phyloP scores from a whole-genome alignment of 208 protist species.

The Leishmania gerbilli region DNA sequence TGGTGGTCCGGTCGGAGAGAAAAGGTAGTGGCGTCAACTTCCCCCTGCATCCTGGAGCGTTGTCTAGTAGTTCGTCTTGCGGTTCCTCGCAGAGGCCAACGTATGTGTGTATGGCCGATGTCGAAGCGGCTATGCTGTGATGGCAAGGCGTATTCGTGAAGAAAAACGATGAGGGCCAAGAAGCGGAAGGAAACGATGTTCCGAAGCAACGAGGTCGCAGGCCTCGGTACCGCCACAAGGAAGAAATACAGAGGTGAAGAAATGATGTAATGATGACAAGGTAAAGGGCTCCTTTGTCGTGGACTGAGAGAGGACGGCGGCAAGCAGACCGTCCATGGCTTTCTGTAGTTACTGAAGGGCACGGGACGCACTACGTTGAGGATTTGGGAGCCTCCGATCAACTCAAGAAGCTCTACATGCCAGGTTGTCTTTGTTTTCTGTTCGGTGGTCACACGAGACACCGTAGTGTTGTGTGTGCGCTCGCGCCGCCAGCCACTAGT shows the following conservation, averaged over 20 bases:
- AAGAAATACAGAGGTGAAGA: neutral
- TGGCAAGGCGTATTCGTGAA: neutral
- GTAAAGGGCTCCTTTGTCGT: neutral
- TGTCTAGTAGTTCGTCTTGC: neutral
- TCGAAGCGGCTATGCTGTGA: neutral
- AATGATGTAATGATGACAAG: neutral
- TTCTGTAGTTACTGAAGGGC: neutral
- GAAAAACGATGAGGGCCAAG: neutral
- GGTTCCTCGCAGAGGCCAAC: neutral
- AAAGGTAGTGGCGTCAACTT: slow-evolving; percentile 79
- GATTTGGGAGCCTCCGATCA: neutral
- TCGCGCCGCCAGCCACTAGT: neutral
- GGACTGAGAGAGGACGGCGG: neutral
- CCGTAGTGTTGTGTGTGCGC: neutral
- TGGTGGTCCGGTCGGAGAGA: slow-evolving; percentile 89
- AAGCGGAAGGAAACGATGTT: neutral
- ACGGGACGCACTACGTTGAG: neutral
- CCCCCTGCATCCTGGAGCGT: slow-evolving; percentile 48
- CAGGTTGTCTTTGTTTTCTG: neutral
- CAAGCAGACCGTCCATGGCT: neutral
- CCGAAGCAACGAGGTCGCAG: neutral
- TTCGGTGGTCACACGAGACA: neutral
- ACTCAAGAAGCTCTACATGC: neutral
- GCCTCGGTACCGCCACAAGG: neutral
- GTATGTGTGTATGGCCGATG: neutral